Conservation (phyloP, 2,329 filamentous ascomycete species). For the Tolypocladium inflatum region DNA sequence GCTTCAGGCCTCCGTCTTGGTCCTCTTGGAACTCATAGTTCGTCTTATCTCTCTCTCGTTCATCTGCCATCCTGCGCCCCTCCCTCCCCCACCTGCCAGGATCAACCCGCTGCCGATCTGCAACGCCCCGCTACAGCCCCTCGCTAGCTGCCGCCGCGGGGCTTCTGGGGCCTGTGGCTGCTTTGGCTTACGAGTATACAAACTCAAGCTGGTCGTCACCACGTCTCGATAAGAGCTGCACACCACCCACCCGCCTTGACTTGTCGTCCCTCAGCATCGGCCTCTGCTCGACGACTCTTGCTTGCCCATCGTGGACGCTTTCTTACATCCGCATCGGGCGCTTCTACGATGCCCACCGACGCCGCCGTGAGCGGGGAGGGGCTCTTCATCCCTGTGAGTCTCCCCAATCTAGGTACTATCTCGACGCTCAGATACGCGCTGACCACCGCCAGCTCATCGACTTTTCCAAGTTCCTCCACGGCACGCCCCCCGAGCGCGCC, state of each 20-base stretch:
- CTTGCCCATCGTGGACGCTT: not conserved
- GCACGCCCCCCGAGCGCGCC: constrained; percentile 48
- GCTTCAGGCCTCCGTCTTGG: not conserved
- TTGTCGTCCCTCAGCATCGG: not conserved
- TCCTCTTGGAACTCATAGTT: not conserved
- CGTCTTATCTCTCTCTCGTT: not conserved
- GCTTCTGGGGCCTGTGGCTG: not conserved
- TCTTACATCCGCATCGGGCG: not conserved
- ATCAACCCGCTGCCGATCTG: not conserved
- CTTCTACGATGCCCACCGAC: constrained; percentile 18
- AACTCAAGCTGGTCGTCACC: not conserved
- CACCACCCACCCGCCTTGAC: not conserved
- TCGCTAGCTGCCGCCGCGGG: not conserved
- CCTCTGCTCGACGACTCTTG: not conserved
- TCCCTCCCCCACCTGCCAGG: not conserved
- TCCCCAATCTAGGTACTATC: not conserved
- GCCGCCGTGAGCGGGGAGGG: constrained; percentile 41
- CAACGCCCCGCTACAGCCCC: not conserved
- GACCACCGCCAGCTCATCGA: constrained; percentile 29
- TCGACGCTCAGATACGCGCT: not conserved
- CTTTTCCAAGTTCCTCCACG: constrained; percentile 63
- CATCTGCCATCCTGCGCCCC: too few species aligned
- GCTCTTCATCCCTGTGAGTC: constrained; percentile 43
- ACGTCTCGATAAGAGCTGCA: not conserved
- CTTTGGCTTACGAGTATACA: not conserved